A percentile compares a stretch with the other conserved stretches of the same genome.
Conservation (phyloP, 2,329 filamentous ascomycete genomes). For the Claviceps monticola region DNA sequence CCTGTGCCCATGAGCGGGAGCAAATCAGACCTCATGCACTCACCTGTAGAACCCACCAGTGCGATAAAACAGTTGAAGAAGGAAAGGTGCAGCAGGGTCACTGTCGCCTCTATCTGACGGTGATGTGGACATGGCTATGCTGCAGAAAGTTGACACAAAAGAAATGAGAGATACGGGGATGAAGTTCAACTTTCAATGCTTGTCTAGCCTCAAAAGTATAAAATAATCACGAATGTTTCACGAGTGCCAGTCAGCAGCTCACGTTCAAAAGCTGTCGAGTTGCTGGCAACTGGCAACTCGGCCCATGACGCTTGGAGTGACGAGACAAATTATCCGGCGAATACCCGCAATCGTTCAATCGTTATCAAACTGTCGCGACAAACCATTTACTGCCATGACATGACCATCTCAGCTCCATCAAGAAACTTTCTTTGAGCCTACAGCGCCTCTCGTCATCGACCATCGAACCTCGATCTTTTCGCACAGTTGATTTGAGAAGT, state of each 20-base stretch:
- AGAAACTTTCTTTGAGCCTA: too few species aligned
- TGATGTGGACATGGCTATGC: constrained; percentile 11
- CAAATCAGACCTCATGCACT: constrained; percentile 1
- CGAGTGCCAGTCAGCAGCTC: neutral
- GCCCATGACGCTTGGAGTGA: neutral
- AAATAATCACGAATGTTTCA: neutral
- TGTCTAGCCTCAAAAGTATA: neutral
- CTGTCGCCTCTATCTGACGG: constrained; percentile 37
- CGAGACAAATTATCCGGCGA: constrained; percentile 11
- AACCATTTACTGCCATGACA: neutral
- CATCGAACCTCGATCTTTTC: too few species aligned
- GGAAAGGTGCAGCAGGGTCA: constrained; percentile 63
- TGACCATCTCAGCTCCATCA: too few species aligned
- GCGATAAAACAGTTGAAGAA: constrained; percentile 75
- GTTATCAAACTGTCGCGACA: constrained; percentile 7
- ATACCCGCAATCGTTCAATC: constrained; percentile 14
- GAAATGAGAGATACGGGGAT: too few species aligned
- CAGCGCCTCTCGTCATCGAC: too few species aligned
- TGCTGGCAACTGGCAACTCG: neutral
- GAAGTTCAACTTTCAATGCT: too few species aligned
- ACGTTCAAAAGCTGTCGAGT: neutral
- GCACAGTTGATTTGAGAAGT: too few species aligned
- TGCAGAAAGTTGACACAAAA: neutral
- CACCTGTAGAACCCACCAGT: constrained; percentile 58
- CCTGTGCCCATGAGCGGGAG: neutral